These are phyloP conservation scores for Astragalus membranaceus DNA, from an alignment of 306 rosid genomes.

Conservation along the genomic window DNA sequence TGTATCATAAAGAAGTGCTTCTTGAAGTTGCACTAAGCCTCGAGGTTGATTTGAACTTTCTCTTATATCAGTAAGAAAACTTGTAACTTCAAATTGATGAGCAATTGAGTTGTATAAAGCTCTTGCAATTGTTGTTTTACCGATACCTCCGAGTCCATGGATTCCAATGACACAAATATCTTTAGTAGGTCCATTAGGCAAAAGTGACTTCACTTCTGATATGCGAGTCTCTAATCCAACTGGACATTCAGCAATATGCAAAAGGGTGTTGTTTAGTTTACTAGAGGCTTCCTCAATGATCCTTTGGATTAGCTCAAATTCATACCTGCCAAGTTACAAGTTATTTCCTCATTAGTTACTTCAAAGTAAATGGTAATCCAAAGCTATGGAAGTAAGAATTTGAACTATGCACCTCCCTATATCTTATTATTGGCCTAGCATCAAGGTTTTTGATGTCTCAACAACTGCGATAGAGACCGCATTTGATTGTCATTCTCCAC, in stretches of 20 bases:
- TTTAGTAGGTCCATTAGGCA: slow-evolving; percentile 5
- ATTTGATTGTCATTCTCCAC: not conserved
- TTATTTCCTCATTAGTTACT: not conserved
- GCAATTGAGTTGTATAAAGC: slow-evolving; percentile 11
- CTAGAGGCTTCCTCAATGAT: not conserved
- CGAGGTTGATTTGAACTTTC: not conserved
- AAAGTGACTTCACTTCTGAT: slow-evolving; percentile 30
- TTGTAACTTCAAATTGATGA: not conserved
- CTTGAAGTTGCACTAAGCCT: slow-evolving; percentile 3
- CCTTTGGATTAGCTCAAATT: not conserved
- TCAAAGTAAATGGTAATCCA: not conserved
- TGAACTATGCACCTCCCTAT: not conserved
- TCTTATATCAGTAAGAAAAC: slow-evolving; percentile 5
- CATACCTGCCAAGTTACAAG: slow-evolving; percentile 14
- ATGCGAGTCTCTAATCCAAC: slow-evolving; percentile 18
- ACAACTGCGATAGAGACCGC: not conserved
- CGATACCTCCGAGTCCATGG: slow-evolving; percentile 22
- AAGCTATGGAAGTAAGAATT: not conserved
- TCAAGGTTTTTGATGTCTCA: no score
- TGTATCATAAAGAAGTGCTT: slow-evolving; percentile 9
- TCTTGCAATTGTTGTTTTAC: slow-evolving; percentile 4
- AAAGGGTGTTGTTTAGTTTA: not conserved
- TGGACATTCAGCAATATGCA: not conserved
- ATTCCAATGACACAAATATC: slow-evolving; percentile 28
- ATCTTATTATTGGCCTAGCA: no score